Percentiles rank a stretch among this genome's conserved stretches.
Evolutionary conservation across 371 early-diverging fungal species (phyloP).

Genomic region (Chytridium lagenaria): DNA sequence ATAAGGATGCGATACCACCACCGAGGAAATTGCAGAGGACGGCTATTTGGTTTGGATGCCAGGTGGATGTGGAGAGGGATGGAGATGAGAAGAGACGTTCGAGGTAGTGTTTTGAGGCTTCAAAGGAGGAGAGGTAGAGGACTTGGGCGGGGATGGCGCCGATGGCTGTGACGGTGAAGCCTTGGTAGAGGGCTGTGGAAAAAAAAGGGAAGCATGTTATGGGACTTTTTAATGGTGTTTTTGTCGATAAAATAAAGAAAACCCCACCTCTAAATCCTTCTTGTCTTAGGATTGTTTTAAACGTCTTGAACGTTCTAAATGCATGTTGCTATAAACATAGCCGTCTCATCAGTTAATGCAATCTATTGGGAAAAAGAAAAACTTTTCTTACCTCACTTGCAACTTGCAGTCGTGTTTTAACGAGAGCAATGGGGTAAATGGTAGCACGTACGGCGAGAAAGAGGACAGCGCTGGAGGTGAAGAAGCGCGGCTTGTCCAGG

Average conservation of each 20-base stretch:
- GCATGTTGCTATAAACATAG: slow-evolving; percentile 10
- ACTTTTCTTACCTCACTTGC: slow-evolving; percentile 14
- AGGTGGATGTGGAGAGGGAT: background rate
- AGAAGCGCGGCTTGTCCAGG: slow-evolving; percentile 30
- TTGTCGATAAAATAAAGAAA: no score
- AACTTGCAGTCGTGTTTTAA: slow-evolving; percentile 39
- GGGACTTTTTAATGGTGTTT: no score
- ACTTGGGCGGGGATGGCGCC: slow-evolving; percentile 40
- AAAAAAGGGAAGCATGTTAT: no score
- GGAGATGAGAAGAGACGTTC: background rate
- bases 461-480: slow-evolving; percentile 18
- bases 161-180: slow-evolving; percentile 31
- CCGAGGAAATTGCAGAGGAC: slow-evolving; percentile 25
- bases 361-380: background rate
- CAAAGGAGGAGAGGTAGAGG: slow-evolving; percentile 35
- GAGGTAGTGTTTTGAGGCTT: slow-evolving; percentile 20
- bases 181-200: slow-evolving; percentile 35
- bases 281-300: slow-evolving; percentile 15
- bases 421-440: slow-evolving; percentile 32
- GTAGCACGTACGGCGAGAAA: slow-evolving; percentile 25
- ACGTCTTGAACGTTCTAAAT: slow-evolving; percentile 23
- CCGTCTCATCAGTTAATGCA: no score
- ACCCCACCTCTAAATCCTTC: slow-evolving; percentile 31
- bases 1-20: slow-evolving; percentile 28
- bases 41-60: slow-evolving; percentile 15